A percentile compares a stretch with the other conserved stretches of the same genome.
Evolutionary conservation across 805 yeast species (phyloP).

Genomic region (Spathaspora passalidarum): DNA sequence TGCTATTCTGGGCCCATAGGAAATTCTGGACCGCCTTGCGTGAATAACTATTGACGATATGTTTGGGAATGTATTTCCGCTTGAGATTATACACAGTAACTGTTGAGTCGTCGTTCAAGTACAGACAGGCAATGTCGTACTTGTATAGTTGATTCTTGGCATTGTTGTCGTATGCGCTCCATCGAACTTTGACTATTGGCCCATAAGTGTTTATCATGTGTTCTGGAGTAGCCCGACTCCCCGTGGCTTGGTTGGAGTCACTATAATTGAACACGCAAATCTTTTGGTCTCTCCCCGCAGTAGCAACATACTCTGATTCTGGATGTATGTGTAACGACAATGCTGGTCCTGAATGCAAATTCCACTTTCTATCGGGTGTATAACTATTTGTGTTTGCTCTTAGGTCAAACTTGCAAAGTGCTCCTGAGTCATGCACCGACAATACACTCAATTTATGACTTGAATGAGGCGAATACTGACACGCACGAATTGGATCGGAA

Average conservation of each 20-base stretch:
- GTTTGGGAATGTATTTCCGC: conserved; percentile 72
- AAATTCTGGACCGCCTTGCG: conserved; percentile 40
- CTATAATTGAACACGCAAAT: conserved; percentile 68
- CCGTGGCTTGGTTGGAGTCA: conserved; percentile 14
- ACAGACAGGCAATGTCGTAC: conserved; percentile 72
- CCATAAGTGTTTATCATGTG: conserved; percentile 70
- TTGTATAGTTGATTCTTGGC: conserved; percentile 36
- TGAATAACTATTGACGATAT: conserved; percentile 53
- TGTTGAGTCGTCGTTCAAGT: conserved; percentile 67
- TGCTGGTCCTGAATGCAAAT: conserved; percentile 92
- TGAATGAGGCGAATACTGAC: conserved; percentile 52
- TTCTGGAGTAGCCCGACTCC: conserved; percentile 50
- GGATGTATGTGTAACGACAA: conserved; percentile 88
- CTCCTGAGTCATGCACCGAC: conserved; percentile 86
- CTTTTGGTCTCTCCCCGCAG: conserved; percentile 91
- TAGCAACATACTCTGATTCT: conserved; percentile 69
- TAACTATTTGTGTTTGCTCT: conserved; percentile 33
- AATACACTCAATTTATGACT: conserved; percentile 48
- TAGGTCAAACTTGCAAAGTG: conserved; percentile 83
- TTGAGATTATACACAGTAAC: conserved; percentile 67
- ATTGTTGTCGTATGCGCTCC: conserved; percentile 42
- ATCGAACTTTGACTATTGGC: conserved; percentile 73
- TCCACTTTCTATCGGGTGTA: conserved; percentile 71
- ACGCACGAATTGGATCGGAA: conserved; percentile 66
- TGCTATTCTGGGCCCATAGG: conserved; percentile 34